A percentile compares a stretch with the other conserved stretches of the same genome.
phyloP scores from a whole-genome alignment of 1,284 basidiomycete genomes.

The Wolfiporia cocos region DNA sequence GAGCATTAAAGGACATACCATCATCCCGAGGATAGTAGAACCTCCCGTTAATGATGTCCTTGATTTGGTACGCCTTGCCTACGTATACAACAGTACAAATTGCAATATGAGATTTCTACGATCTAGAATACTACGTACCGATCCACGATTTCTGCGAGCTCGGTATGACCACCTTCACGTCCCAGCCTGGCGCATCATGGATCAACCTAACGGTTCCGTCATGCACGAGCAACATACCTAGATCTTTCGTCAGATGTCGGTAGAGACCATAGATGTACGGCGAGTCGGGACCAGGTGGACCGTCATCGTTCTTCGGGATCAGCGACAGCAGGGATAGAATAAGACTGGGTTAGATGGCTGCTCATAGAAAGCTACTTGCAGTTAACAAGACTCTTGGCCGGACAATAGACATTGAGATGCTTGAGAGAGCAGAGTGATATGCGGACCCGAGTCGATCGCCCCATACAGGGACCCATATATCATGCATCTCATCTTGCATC shows the following conservation, averaged over 20 bases:
- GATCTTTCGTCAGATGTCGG: slow-evolving; percentile 51
- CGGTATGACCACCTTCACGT: slow-evolving; percentile 86
- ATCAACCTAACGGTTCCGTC: slow-evolving; percentile 1
- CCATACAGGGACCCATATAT: no score
- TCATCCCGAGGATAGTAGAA: slow-evolving; percentile 79
- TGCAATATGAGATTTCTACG: neutral
- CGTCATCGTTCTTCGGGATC: slow-evolving; percentile 76
- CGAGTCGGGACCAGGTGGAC: slow-evolving; percentile 73
- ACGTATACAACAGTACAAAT: slow-evolving; percentile 8
- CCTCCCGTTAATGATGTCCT: slow-evolving; percentile 65
- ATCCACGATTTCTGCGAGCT: slow-evolving; percentile 91
- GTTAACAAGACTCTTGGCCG: slow-evolving; percentile 55
- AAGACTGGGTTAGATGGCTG: neutral
- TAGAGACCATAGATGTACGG: slow-evolving; percentile 84
- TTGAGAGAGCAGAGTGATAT: no score
- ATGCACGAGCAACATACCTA: slow-evolving; percentile 40
- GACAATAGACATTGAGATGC: slow-evolving; percentile 20
- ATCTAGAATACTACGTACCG: slow-evolving; percentile 34
- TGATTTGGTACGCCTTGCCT: slow-evolving; percentile 85
- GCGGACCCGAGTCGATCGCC: no score
- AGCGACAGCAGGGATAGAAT: no score
- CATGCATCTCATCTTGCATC: no score
- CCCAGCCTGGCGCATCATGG: slow-evolving; percentile 56
- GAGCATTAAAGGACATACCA: slow-evolving; percentile 28
- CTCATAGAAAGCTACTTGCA: slow-evolving; percentile 28